Evolutionary conservation across 2,329 filamentous ascomycete species (phyloP).

Genomic region (Xylaria polymorpha): DNA sequence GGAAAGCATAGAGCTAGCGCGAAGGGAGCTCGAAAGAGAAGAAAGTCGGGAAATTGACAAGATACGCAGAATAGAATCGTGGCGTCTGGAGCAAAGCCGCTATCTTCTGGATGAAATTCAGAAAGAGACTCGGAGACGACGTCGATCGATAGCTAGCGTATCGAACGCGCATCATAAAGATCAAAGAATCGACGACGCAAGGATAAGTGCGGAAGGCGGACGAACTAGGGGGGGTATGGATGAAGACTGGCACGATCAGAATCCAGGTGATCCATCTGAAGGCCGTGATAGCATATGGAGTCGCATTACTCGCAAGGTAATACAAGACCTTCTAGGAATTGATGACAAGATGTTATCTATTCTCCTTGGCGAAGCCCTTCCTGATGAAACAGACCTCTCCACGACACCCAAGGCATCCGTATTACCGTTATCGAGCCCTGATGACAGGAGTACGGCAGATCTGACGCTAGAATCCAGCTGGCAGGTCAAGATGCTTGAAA

Average conservation of each 20-base stretch:
- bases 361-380: slow-evolving; percentile 84
- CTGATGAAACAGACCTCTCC: slow-evolving; percentile 61
- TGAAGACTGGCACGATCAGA: slow-evolving; percentile 66
- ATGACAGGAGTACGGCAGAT: slow-evolving; percentile 48
- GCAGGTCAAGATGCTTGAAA: slow-evolving; percentile 83
- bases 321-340: slow-evolving; percentile 89
- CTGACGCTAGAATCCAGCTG: slow-evolving; percentile 63
- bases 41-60: slow-evolving; percentile 75
- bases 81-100: slow-evolving; percentile 90
- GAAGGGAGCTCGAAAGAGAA: slow-evolving; percentile 64
- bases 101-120: slow-evolving; percentile 90
- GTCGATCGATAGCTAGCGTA: slow-evolving; percentile 56
- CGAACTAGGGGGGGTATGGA: slow-evolving; percentile 54
- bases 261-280: slow-evolving; percentile 54
- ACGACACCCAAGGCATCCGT: slow-evolving; percentile 60
- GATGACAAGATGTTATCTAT: slow-evolving; percentile 87
- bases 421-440: slow-evolving; percentile 43
- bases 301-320: slow-evolving; percentile 84
- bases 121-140: slow-evolving; percentile 78
- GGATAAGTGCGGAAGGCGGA: slow-evolving; percentile 47
- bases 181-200: slow-evolving; percentile 50
- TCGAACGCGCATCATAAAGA: slow-evolving; percentile 41
- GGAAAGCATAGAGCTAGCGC: slow-evolving; percentile 64
- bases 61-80: slow-evolving; percentile 86
- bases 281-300: slow-evolving; percentile 79